These are phyloP conservation scores for Fusarium sp. DNA, from an alignment of 2,329 filamentous ascomycete genomes.

Conservation along the genomic window DNA sequence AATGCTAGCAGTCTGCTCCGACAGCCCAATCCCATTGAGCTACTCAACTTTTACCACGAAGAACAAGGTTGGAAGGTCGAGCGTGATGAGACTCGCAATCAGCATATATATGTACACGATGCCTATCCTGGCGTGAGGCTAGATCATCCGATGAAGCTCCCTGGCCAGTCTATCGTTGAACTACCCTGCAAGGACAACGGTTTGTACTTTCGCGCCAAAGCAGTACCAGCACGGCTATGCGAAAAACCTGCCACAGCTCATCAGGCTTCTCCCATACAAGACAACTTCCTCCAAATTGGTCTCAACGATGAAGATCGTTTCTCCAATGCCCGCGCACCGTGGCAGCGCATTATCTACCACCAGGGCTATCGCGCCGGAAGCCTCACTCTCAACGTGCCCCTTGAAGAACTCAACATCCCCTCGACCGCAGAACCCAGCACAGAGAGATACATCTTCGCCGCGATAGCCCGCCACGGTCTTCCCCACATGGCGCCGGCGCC, in stretches of 20 bases:
- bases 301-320: conserved; percentile 23
- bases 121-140: conserved; percentile 13
- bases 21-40: background rate
- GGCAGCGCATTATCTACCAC: conserved; percentile 31
- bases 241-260: background rate
- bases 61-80: conserved; percentile 18
- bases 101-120: conserved; percentile 17
- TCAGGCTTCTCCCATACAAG: background rate
- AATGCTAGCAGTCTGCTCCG: background rate
- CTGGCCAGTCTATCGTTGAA: conserved; percentile 5
- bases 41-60: conserved; percentile 13
- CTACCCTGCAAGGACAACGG: background rate
- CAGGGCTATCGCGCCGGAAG: conserved; percentile 25
- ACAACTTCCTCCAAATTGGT: conserved; percentile 22
- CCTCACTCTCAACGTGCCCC: conserved; percentile 8
- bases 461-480: conserved; percentile 18
- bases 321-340: conserved; percentile 7
- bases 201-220: conserved; percentile 2
- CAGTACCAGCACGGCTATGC: background rate
- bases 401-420: background rate
- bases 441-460: conserved; percentile 1
- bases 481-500: conserved; percentile 10
- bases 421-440: fast-evolving
- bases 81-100: conserved; percentile 5
- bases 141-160: conserved; percentile 18